A percentile compares a stretch with the other conserved stretches of the same genome.
These are phyloP conservation scores for Ziziphus jujuba DNA, from an alignment of 306 rosid genomes.

Conservation along the genomic window DNA sequence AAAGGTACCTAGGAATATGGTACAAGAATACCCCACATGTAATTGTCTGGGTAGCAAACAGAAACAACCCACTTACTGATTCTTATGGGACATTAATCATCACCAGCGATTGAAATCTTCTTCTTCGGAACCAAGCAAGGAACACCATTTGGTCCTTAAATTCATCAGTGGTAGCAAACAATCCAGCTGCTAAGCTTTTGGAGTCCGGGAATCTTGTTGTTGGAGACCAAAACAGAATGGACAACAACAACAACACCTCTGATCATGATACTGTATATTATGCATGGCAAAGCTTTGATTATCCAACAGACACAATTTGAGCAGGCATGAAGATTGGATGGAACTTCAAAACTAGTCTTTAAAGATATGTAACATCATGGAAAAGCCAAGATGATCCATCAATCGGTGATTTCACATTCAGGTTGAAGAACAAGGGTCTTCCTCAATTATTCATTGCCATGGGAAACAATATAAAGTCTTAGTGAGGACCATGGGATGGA, in stretches of 20 bases:
- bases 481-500: too few species aligned
- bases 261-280: too few species aligned
- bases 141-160: constrained; percentile 20
- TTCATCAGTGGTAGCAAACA: too few species aligned
- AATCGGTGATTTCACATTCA: background rate
- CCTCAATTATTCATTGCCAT: too few species aligned
- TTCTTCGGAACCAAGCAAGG: constrained; percentile 20
- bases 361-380: background rate
- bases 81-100: constrained; percentile 16
- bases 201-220: too few species aligned
- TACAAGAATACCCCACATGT: background rate
- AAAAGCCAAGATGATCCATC: background rate
- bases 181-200: too few species aligned
- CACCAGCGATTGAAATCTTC: constrained; percentile 32
- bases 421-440: too few species aligned
- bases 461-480: too few species aligned
- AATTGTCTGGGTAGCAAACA: constrained; percentile 33
- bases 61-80: constrained; percentile 17
- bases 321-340: background rate
- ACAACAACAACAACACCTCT: too few species aligned
- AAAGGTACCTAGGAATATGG: constrained; percentile 26
- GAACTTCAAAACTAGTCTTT: background rate
- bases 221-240: too few species aligned
- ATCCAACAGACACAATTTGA: background rate
- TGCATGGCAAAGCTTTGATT: constrained; percentile 32